phyloP scores from a whole-genome alignment of 2,329 filamentous ascomycete species.

The Arachnomyces sp. region DNA sequence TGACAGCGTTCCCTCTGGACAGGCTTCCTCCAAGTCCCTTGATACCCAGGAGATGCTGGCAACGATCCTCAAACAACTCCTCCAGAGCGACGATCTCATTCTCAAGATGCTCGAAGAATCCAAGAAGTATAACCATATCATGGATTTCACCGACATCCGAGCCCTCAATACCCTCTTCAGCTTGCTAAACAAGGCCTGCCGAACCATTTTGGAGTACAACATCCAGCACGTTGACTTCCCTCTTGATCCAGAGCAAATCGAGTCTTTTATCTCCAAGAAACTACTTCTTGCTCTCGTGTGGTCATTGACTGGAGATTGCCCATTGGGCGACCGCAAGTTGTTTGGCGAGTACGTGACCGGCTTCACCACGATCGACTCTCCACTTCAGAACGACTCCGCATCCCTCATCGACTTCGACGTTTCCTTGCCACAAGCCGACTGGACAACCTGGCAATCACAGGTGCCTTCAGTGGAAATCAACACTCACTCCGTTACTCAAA shows the following conservation, averaged over 20 bases:
- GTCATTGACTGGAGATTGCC: slow-evolving; percentile 93
- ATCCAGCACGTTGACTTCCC: slow-evolving; percentile 89
- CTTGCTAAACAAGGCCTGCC: slow-evolving; percentile 84
- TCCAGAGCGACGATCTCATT: slow-evolving; percentile 75
- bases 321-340: slow-evolving; percentile 72
- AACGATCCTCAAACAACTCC: slow-evolving; percentile 64
- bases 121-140: slow-evolving; percentile 80
- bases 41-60: slow-evolving; percentile 72
- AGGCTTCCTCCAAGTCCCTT: slow-evolving; percentile 68
- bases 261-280: slow-evolving; percentile 87
- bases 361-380: slow-evolving; percentile 77
- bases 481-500: slow-evolving; percentile 95
- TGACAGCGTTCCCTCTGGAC: slow-evolving; percentile 68
- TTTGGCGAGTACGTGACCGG: slow-evolving; percentile 81
- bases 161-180: slow-evolving; percentile 92
- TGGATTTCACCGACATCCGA: slow-evolving; percentile 91
- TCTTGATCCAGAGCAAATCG: slow-evolving; percentile 79
- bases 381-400: slow-evolving; percentile 64
- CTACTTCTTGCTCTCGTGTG: slow-evolving; percentile 85
- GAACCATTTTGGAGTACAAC: slow-evolving; percentile 93
- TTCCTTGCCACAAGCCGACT: slow-evolving; percentile 74
- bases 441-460: slow-evolving; percentile 88
- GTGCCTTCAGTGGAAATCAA: slow-evolving; percentile 95
- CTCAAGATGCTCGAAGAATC: slow-evolving; percentile 68
- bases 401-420: slow-evolving; percentile 97